phyloP scores from a whole-genome alignment of 2,329 filamentous ascomycete species.

The Teratosphaeria pseudoeucalypti region DNA sequence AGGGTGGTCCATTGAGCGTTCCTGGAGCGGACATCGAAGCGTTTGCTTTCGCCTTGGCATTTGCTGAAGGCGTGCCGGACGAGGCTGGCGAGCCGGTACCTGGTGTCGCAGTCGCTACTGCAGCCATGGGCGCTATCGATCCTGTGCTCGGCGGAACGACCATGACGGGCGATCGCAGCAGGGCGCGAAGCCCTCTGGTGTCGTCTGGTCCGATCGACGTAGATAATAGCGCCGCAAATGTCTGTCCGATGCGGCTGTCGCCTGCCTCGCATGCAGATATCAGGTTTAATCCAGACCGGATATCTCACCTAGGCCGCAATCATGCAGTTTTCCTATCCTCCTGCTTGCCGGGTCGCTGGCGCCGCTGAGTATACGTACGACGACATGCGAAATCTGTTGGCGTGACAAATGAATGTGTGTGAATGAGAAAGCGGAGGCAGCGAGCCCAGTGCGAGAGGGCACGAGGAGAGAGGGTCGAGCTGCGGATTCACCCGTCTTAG shows the following conservation, averaged over 20 bases:
- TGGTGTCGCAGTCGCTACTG: constrained; percentile 1
- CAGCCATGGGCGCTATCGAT: constrained; percentile 6
- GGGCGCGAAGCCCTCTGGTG: neutral
- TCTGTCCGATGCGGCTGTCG: neutral
- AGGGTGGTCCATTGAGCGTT: constrained; percentile 27
- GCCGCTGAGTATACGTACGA: neutral
- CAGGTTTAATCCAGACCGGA: neutral
- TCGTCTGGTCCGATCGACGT: neutral
- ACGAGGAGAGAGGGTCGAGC: neutral
- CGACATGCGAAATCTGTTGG: neutral
- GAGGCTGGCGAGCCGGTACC: constrained; percentile 1
- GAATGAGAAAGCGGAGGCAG: neutral
- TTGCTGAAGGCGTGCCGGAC: constrained; percentile 1
- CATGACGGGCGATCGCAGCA: constrained; percentile 10
- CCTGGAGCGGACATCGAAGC: constrained; percentile 11
- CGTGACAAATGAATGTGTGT: neutral
- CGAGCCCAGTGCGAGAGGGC: neutral
- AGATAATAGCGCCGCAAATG: neutral
- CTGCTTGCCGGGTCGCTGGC: neutral
- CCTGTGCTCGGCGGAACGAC: constrained; percentile 21
- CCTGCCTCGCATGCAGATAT: neutral
- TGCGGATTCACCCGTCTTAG: neutral
- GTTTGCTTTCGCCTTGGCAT: constrained; percentile 10
- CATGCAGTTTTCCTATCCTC: neutral
- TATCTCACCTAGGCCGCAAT: neutral